Base-by-base conservation (phyloP, 2,329 filamentous ascomycete genomes). In the Phyllosticta citrichinensis region DNA sequence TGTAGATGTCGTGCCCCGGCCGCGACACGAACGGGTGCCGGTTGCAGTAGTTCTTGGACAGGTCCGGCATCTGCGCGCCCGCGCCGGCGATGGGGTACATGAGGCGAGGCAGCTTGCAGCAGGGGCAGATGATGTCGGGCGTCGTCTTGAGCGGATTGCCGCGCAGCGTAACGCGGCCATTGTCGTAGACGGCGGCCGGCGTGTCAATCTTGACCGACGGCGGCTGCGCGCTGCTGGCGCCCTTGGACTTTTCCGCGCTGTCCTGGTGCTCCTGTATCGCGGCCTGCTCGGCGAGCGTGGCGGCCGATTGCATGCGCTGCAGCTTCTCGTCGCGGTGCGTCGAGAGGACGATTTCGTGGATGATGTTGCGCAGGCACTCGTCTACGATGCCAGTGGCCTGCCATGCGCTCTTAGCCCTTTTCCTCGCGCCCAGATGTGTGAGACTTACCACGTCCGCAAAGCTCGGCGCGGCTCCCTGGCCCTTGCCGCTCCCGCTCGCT, bases 321-420 rank as follows among this genome's bases (percentile, higher is more conserved):
- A 85, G 83, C 77, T 92, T 92, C 76, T 93, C 89, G 66, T 88
- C 83, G 66, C 87, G 87, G 72, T 93, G 89, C 51, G 84, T 85
- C 71, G 88, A 84, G 68, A 91, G 80, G 65, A 90, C 79, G 57
- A 90, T 80, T 71, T 89, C 87, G 73, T 88, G 86, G 66, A 92
- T 81, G 68, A 92, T 82, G 73, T 89, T 91, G 77, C 88, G 85
- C 64, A 93, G 77, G 61, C 87, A 75, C 69, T 92, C 88, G 68
- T 91, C 87, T 68, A 93, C 80, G 63, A 93, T 82, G 30, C 70
- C 66, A 50, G 62, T 66, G 9, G 71, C 73, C 73, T 74, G 58
- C 22, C 11, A 17, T 27, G 9, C 12, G 25, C 33, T n/a, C 22
- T 60, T n/a, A 58, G 50, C 10, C 30, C 51, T 30, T 2, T 19